Evolutionary conservation across 1,284 basidiomycete genomes (phyloP), one percentile per base, ranked within the genome.

Genomic region (Boletus mariae): DNA sequence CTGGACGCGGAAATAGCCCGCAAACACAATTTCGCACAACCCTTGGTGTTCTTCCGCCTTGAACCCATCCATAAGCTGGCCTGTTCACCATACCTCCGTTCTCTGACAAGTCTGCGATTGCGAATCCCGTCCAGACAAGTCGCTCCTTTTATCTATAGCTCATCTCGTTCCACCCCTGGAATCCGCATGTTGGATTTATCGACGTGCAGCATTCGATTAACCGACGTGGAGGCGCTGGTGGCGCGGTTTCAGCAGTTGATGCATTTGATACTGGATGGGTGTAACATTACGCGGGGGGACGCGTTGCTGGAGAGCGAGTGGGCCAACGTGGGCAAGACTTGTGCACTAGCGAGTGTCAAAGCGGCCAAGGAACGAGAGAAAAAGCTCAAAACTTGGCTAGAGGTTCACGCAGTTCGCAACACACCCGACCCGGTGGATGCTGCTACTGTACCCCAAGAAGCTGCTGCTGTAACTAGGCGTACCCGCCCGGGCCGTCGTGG

Each of bases 1-100:
- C 68, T 82, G 8, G 74, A 77, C 37, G 62, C 73, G 3, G 53
- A 61, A 35, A 64, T 71, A 53, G 67, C 70, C 13, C 59, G 64
- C 52, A 57, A 48, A 55, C 51, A 60, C 51, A 71, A 57, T 40
- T 90, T 90, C 55, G 87, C 87, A 2, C 87, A 90, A 61, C 87
- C 87, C 0, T 69, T 90, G 47, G 85, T 88, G 5, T 89, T 90
- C 71, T 86, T 86, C 63, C 76, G 75, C 17, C 73, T 89, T 31
- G 78, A 84, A 42, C 67, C 76, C 3, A 63, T 82, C 51, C 59
- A 75, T 2, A 58, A 61, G 1, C 71, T 88, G 45, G 65, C 79
- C 8, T 71, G 72, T 44, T 82, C 85, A 3, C 68, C 73, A 0
- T 69, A 71, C 37, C 56, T 78, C 28, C 63, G 59, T 32, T 64